These are phyloP conservation scores for Colletotrichum tofieldiae DNA, from an alignment of 2,329 filamentous ascomycete genomes.

Conservation along the genomic window DNA sequence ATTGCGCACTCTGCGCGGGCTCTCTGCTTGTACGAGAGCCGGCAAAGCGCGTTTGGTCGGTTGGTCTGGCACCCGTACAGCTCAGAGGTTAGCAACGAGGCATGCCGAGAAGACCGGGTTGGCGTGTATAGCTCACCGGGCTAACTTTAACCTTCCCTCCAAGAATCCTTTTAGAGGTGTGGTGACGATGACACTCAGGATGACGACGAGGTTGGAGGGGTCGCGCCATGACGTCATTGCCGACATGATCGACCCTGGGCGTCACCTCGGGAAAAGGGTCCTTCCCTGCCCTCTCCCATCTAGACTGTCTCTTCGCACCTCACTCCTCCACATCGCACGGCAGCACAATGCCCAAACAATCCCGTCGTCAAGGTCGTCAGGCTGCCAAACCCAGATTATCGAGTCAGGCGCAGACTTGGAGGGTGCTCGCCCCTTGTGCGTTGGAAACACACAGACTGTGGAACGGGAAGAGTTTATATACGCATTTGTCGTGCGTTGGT, in stretches of 20 bases:
- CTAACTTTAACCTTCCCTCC: not conserved
- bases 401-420: not conserved
- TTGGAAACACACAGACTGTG: not conserved
- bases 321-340: not conserved
- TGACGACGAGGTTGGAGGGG: conserved; percentile 38
- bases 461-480: not conserved
- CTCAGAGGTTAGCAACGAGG: conserved; percentile 1
- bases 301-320: not conserved
- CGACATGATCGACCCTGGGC: conserved; percentile 5
- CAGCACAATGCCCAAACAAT: not conserved
- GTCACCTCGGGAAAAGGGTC: conserved; percentile 22
- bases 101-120: conserved; percentile 24
- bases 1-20: not conserved
- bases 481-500: conserved; percentile 5
- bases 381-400: not conserved
- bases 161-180: conserved; percentile 11
- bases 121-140: not conserved
- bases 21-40: not conserved
- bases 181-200: conserved; percentile 39
- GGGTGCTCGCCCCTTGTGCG: not conserved
- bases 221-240: conserved; percentile 42
- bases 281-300: conserved; percentile 5
- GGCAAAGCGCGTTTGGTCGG: not conserved
- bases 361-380: not conserved
- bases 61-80: not conserved